phyloP scores from a whole-genome alignment of 2,329 filamentous ascomycete genomes.

The Sordariomycetes sp. region DNA sequence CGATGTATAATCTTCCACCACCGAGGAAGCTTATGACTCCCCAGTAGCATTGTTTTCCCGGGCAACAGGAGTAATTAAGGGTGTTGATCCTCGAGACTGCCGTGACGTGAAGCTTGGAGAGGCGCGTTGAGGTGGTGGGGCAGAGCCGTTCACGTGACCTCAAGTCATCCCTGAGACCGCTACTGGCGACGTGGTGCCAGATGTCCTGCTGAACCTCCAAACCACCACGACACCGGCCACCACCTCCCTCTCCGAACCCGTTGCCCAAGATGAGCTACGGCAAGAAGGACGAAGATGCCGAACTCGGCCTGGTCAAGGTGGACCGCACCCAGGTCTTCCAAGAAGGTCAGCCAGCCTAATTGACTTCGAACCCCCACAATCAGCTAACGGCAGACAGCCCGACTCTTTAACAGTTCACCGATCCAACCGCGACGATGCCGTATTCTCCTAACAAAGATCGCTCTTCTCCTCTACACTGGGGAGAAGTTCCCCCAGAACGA shows the following conservation, averaged over 20 bases:
- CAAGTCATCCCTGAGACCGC: slow-evolving; percentile 19
- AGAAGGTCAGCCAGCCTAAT: slow-evolving; percentile 57
- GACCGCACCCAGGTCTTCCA: slow-evolving; percentile 97
- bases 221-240: slow-evolving; percentile 22
- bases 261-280: slow-evolving; percentile 78
- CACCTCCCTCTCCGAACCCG: slow-evolving; percentile 18
- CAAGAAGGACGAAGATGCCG: slow-evolving; percentile 98
- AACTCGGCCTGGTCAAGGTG: slow-evolving; percentile 88
- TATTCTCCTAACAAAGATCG: slow-evolving; percentile 94
- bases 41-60: too few relatives aligned
- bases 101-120: too few relatives aligned
- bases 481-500: slow-evolving; percentile 96
- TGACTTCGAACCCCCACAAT: slow-evolving; percentile 11
- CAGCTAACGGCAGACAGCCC: slow-evolving; percentile 48
- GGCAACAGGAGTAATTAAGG: too few relatives aligned
- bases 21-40: too few relatives aligned
- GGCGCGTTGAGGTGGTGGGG: slow-evolving; percentile 6
- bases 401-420: slow-evolving; percentile 94
- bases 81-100: too few relatives aligned
- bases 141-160: slow-evolving; percentile 22
- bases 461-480: slow-evolving; percentile 89
- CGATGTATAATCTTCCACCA: too few relatives aligned
- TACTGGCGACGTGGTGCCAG: slow-evolving; percentile 31
- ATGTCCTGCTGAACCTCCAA: slow-evolving; percentile 14
- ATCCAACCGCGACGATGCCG: slow-evolving; percentile 97